Base-by-base conservation (phyloP, 192 early-diverging fungal species). In the Coemansia sp. region DNA sequence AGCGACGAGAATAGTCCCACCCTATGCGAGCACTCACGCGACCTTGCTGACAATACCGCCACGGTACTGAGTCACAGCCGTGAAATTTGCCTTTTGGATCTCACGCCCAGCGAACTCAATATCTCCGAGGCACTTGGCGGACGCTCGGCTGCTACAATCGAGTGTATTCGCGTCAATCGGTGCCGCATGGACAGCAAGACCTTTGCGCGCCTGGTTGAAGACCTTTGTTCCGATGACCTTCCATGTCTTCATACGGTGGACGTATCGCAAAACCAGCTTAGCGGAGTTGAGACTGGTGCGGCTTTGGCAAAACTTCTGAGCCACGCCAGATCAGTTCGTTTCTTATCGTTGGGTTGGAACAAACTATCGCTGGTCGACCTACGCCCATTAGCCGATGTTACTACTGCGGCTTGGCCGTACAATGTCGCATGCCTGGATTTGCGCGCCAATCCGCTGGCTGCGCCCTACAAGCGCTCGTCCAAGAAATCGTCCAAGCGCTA, bases 301-400 rank as follows among this genome's bases (percentile, higher is more conserved):
- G 70, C 79, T n/a, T 46, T 82, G 51, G 67, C 65, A 31, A 73
- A 45, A 71, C 71, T 82, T 24, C 46, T 82, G 13, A 27, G 45
- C 2, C 74, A 77, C 37, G 74, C 79, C 2, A 35, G 51, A 0
- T 27, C 48, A 17, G 62, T 77, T 11, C 68, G 74, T 44, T 59
- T 56, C 59, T 64, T 82, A 70, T 73, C 71, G 39, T 59, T 82
- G 10, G 79, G 79, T n/a, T 82, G 79, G 79, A 82, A 82, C 60
- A 64, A 74, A 36, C 62, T 82, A 42, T 60, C 74, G 9, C 59
- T 82, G 24, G 53, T 48, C 4, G 79, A 82, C 51, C 59, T 82
- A 42, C 62, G 36, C 24, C 56, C 61, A 11, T 16, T 77, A 5
- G 60, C 54, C 4, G 31, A n/a, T 13, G 31, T 33, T 0, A 34